These are phyloP conservation scores for Penicillium sp. DNA, from an alignment of 2,329 filamentous ascomycete genomes.

Conservation along the genomic window DNA sequence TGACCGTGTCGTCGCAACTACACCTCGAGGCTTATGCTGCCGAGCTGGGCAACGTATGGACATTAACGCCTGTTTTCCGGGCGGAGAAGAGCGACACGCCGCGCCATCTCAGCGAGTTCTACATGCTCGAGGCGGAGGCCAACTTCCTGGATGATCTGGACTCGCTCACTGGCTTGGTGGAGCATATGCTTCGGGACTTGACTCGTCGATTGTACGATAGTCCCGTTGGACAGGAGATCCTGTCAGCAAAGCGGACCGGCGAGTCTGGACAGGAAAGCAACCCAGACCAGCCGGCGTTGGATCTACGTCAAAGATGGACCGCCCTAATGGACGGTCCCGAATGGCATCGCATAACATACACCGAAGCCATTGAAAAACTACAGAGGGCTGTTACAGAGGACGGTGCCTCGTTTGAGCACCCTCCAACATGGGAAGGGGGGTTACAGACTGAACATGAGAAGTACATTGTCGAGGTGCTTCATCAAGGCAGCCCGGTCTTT, in stretches of 20 bases:
- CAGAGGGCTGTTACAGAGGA: conserved; percentile 54
- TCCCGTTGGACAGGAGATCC: conserved; percentile 55
- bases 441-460: conserved; percentile 92
- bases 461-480: conserved; percentile 70
- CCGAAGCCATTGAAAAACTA: conserved; percentile 69
- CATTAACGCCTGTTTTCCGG: conserved; percentile 87
- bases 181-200: conserved; percentile 68
- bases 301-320: conserved; percentile 69
- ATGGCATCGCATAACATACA: conserved; percentile 85
- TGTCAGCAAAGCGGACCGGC: conserved; percentile 45
- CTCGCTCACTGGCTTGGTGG: conserved; percentile 74
- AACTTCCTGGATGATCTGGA: conserved; percentile 71
- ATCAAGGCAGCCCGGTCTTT: conserved; percentile 70
- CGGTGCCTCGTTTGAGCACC: conserved; percentile 60
- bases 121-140: conserved; percentile 94
- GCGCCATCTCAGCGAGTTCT: conserved; percentile 93
- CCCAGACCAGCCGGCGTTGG: conserved; percentile 34
- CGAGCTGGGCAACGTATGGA: conserved; percentile 87
- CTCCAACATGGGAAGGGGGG: conserved; percentile 68
- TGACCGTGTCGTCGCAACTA: conserved; percentile 91
- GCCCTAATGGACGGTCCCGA: conserved; percentile 54
- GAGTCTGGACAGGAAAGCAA: conserved; percentile 42
- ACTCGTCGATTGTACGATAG: conserved; percentile 52
- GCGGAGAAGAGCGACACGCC: conserved; percentile 92
- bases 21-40: conserved; percentile 91